phyloP scores from a whole-genome alignment of 306 rosid species.

The Rosa chinensis region DNA sequence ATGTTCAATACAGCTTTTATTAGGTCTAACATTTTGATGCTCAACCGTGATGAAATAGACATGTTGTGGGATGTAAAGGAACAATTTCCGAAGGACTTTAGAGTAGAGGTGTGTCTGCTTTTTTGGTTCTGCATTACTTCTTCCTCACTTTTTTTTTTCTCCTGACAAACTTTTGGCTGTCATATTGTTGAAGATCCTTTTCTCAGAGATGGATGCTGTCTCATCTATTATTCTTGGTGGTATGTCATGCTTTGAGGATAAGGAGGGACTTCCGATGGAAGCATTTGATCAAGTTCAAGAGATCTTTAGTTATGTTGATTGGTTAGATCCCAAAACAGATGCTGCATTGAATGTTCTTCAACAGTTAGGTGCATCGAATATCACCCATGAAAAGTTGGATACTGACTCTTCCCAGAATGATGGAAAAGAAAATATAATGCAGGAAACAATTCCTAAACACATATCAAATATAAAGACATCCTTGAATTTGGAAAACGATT shows the following conservation, averaged over 20 bases:
- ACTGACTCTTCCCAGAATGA: conserved; percentile 31
- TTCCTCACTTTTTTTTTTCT: conserved; percentile 3
- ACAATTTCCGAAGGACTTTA: conserved; percentile 74
- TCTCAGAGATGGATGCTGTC: conserved; percentile 91
- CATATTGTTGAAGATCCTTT: conserved; percentile 67
- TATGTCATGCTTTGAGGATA: conserved; percentile 71
- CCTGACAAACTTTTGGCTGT: conserved; percentile 34
- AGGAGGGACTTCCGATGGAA: conserved; percentile 88
- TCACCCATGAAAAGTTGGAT: conserved; percentile 47
- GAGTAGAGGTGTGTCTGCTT: conserved; percentile 71
- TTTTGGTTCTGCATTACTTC: conserved; percentile 11
- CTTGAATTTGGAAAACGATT: conserved; percentile 22
- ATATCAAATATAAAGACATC: conserved; percentile 28
- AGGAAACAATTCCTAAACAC: conserved; percentile 39
- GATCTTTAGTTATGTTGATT: conserved; percentile 82
- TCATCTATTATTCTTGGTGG: conserved; percentile 43
- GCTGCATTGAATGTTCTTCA: conserved; percentile 68
- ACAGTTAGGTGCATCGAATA: conserved; percentile 51
- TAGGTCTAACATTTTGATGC: conserved; percentile 87
- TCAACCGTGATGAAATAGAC: conserved; percentile 84
- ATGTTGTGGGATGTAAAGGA: conserved; percentile 76
- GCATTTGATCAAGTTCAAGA: conserved; percentile 96
- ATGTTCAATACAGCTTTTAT: conserved; percentile 94
- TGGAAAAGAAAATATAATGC: conserved; percentile 33
- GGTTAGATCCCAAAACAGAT: conserved; percentile 76